phyloP scores from a whole-genome alignment of 176 grass and related monocot species.

The Musa troglodytarum region DNA sequence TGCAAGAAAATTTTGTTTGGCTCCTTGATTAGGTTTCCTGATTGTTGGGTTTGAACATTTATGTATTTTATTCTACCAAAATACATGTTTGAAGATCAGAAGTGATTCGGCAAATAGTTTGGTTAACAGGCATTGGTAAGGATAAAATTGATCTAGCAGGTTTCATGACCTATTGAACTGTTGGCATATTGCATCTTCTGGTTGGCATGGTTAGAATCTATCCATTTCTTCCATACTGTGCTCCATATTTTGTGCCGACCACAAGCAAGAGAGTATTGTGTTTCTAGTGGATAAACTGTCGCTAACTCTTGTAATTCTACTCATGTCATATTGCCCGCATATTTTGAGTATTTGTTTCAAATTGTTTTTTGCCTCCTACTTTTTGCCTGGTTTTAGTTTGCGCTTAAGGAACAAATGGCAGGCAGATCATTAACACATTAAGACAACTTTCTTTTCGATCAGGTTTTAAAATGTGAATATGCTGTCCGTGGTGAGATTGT shows the following conservation, averaged over 20 bases:
- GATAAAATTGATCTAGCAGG: background rate
- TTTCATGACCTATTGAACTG: background rate
- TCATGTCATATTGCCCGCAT: background rate
- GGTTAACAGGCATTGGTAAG: background rate
- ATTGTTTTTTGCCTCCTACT: background rate
- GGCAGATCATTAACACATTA: background rate
- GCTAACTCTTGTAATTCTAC: background rate
- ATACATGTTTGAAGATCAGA: background rate
- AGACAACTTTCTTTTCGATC: background rate
- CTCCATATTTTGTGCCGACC: too few relatives aligned
- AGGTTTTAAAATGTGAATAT: conserved; percentile 53
- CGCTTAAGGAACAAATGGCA: background rate
- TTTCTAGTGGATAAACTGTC: background rate
- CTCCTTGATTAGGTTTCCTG: background rate
- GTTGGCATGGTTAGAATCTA: background rate
- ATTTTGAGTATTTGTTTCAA: background rate
- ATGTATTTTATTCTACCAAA: too few relatives aligned
- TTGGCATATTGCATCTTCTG: background rate
- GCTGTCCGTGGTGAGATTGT: conserved; percentile 52
- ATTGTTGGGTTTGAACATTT: background rate
- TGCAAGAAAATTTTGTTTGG: background rate
- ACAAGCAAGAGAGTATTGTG: too few relatives aligned
- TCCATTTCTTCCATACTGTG: background rate
- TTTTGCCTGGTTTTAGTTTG: background rate
- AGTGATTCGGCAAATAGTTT: background rate